Percentiles rank a stretch among this genome's conserved stretches.
Evolutionary conservation across 2,329 filamentous ascomycete species (phyloP).

Genomic region (Beauveria sp.): DNA sequence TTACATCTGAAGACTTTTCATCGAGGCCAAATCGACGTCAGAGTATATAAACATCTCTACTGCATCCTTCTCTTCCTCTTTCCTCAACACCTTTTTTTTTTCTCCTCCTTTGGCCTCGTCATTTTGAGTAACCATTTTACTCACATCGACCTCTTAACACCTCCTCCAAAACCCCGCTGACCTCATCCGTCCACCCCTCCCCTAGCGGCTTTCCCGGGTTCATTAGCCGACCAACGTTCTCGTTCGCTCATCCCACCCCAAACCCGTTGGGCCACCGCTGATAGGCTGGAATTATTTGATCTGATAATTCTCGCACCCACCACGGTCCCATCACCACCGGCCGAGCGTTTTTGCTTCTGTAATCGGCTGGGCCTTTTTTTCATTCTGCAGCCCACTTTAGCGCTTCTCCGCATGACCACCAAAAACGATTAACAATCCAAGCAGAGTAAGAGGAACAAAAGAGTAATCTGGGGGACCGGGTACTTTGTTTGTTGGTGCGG

Average conservation of each 20-base stretch:
- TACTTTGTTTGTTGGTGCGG: not conserved
- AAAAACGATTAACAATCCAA: not conserved
- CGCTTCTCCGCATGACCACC: not conserved
- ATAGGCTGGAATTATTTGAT: conserved; percentile 5
- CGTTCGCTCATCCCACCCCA: not conserved
- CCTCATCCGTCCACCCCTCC: not conserved
- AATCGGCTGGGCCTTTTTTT: not conserved
- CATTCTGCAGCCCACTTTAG: not conserved
- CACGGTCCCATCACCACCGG: not conserved
- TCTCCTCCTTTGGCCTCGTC: too few species aligned
- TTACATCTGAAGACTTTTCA: too few species aligned
- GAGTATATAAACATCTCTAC: too few species aligned
- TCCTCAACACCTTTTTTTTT: too few species aligned
- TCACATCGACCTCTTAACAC: too few species aligned
- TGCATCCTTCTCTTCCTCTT: too few species aligned
- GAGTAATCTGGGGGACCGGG: not conserved
- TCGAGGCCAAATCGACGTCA: too few species aligned
- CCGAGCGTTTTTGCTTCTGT: conserved; percentile 1
- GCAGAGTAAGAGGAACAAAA: not conserved
- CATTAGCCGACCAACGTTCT: not conserved
- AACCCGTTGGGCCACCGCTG: not conserved
- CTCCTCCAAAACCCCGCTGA: not conserved
- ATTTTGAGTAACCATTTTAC: too few species aligned
- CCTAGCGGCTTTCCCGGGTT: not conserved
- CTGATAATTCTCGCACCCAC: conserved; percentile 10